Evolutionary conservation across 2,329 filamentous ascomycete species (phyloP).

Genomic region (Verticillium nubilum): DNA sequence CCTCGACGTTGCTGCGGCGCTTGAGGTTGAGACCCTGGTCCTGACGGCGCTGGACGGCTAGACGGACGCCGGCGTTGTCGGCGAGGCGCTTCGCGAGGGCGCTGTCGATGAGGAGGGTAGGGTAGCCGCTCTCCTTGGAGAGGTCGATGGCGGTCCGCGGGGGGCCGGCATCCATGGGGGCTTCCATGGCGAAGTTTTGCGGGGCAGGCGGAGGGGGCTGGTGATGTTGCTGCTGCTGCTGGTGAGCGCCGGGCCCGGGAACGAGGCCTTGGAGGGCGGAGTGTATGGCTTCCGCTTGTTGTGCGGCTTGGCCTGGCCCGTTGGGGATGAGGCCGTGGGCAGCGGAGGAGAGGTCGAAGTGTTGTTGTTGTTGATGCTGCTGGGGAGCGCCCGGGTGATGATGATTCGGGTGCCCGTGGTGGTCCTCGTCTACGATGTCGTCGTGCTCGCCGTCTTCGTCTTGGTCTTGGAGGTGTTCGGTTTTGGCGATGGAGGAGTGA

Average conservation of each 20-base stretch:
- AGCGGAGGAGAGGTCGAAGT: conserved; percentile 21
- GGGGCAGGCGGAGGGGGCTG: conserved; percentile 2
- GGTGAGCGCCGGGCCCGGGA: conserved; percentile 3
- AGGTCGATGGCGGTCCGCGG: conserved; percentile 38
- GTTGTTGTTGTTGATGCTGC: conserved; percentile 11
- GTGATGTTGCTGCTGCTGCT: conserved; percentile 12
- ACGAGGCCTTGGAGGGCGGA: conserved; percentile 19
- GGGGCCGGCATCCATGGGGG: conserved; percentile 4
- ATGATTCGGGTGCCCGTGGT: conserved; percentile 11
- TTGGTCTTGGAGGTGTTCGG: conserved; percentile 16
- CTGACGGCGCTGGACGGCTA: conserved; percentile 45
- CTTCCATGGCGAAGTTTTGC: conserved; percentile 13
- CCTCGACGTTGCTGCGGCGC: conserved; percentile 56
- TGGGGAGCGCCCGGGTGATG: conserved; percentile 7
- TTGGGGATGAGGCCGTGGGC: conserved; percentile 23
- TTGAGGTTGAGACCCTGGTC: conserved; percentile 50
- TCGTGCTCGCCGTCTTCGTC: conserved; percentile 15
- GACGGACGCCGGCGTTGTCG: conserved; percentile 40
- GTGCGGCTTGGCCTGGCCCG: conserved; percentile 14
- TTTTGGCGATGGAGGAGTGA: conserved; percentile 7
- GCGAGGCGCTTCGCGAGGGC: conserved; percentile 50
- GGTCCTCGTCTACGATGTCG: conserved; percentile 1
- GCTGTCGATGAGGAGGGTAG: conserved; percentile 43
- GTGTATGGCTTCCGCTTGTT: conserved; percentile 15
- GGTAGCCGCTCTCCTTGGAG: conserved; percentile 41